Percentiles rank a stretch among this genome's conserved stretches.
Conservation (phyloP, 768 basidiomycete genomes). For the Podaxis mareebaensis region DNA sequence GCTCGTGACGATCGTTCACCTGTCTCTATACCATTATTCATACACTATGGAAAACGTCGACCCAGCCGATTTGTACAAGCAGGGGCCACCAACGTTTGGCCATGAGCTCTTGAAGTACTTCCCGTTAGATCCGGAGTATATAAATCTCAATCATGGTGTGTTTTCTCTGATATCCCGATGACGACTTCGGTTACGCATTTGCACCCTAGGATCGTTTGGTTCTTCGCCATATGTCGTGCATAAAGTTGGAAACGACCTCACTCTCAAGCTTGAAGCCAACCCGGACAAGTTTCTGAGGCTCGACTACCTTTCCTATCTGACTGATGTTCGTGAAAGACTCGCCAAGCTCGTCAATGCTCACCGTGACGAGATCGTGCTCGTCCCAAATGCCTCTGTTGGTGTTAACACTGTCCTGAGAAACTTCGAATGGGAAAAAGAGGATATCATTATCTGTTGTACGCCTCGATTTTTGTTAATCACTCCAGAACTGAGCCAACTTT, state of each 20-base stretch:
- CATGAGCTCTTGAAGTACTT: conserved; percentile 55
- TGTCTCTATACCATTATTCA: background rate
- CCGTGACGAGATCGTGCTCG: conserved; percentile 57
- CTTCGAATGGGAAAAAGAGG: conserved; percentile 65
- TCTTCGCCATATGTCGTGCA: conserved; percentile 55
- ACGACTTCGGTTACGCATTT: background rate
- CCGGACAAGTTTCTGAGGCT: conserved; percentile 57
- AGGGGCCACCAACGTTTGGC: conserved; percentile 47
- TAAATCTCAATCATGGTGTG: conserved; percentile 68
- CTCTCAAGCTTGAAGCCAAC: conserved; percentile 46
- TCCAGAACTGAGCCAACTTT: background rate
- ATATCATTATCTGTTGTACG: conserved; percentile 66
- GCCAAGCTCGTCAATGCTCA: conserved; percentile 53
- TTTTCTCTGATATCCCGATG: background rate
- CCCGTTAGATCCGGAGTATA: conserved; percentile 55
- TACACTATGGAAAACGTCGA: conserved; percentile 3
- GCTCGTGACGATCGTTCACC: background rate
- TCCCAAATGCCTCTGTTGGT: conserved; percentile 63
- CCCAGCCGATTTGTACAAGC: conserved; percentile 8
- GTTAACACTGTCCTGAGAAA: conserved; percentile 69
- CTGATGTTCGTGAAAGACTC: conserved; percentile 42
- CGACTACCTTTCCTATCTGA: conserved; percentile 33
- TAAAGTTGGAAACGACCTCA: conserved; percentile 41
- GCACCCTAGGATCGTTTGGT: conserved; percentile 55
- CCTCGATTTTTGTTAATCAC: conserved; percentile 19